Evolutionary conservation across 345 rosid species (phyloP).

Genomic region (Eucalyptus erythrocorys): DNA sequence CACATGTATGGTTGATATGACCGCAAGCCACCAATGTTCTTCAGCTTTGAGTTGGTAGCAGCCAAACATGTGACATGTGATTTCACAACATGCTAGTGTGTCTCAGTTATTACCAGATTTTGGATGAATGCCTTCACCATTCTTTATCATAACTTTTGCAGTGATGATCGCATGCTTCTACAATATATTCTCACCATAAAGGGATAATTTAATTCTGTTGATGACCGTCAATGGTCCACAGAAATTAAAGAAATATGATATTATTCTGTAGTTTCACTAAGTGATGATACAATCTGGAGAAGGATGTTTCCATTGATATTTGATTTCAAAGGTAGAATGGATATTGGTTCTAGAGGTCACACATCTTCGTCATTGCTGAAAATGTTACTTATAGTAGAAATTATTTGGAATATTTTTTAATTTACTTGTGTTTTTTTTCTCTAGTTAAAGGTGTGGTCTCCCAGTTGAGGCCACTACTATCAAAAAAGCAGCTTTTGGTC

Average conservation of each 20-base stretch:
- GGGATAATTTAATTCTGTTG: background rate
- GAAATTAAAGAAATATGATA: background rate
- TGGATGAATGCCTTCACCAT: background rate
- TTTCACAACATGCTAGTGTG: background rate
- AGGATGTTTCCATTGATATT: background rate
- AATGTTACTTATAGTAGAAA: background rate
- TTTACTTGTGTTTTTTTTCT: background rate
- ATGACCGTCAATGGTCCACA: background rate
- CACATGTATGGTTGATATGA: background rate
- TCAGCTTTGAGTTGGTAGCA: background rate
- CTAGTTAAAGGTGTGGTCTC: conserved; percentile 58
- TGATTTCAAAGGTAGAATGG: background rate
- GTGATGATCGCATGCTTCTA: background rate
- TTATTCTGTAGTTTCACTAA: background rate
- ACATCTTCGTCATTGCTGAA: background rate
- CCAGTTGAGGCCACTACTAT: conserved; percentile 46
- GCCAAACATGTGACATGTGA: background rate
- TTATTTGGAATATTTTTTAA: background rate
- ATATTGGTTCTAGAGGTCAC: background rate
- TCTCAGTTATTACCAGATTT: background rate
- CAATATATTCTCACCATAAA: background rate
- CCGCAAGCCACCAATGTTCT: background rate
- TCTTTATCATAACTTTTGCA: background rate
- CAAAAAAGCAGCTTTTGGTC: conserved; percentile 69
- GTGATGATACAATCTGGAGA: background rate